phyloP scores from a whole-genome alignment of 495 filamentous ascomycete genomes.

The Hypoxylon subgilvum region DNA sequence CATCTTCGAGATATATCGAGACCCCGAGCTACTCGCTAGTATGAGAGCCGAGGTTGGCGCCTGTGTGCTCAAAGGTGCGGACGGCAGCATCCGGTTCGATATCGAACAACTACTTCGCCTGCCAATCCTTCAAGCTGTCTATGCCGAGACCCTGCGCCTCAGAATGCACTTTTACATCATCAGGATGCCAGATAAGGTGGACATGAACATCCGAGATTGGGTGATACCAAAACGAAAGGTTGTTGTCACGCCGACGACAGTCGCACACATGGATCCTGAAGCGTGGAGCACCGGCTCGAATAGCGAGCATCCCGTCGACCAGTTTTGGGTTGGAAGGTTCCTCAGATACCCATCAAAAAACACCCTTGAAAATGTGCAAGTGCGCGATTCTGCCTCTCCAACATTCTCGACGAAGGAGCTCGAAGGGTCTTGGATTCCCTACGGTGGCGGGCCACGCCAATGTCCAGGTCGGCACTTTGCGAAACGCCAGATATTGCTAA shows the following conservation, averaged over 20 bases:
- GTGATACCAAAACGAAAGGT: conserved; percentile 29
- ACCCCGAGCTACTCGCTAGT: conserved; percentile 28
- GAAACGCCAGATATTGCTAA: conserved; percentile 42
- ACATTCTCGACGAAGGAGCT: conserved; percentile 40
- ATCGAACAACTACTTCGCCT: conserved; percentile 30
- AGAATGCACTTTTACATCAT: conserved; percentile 41
- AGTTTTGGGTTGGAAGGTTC: conserved; percentile 42
- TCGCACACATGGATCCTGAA: conserved; percentile 40
- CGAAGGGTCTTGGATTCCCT: conserved; percentile 46
- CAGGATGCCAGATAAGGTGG: conserved; percentile 24
- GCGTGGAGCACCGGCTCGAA: conserved; percentile 37
- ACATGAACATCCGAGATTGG: conserved; percentile 39
- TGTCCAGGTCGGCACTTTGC: conserved; percentile 46
- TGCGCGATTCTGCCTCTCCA: conserved; percentile 9
- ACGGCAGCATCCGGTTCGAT: conserved; percentile 31
- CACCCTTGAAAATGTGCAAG: not conserved
- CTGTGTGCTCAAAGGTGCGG: conserved; percentile 20
- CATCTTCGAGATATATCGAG: conserved; percentile 33
- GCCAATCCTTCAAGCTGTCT: conserved; percentile 42
- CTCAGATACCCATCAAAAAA: conserved; percentile 25
- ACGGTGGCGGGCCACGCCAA: conserved; percentile 39
- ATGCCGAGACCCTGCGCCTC: conserved; percentile 43
- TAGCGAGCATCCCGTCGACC: conserved; percentile 36
- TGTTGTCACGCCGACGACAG: conserved; percentile 30
- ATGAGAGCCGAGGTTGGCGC: conserved; percentile 26